Base-by-base conservation (phyloP, 2,329 filamentous ascomycete species). In the Diplodia intermedia region DNA sequence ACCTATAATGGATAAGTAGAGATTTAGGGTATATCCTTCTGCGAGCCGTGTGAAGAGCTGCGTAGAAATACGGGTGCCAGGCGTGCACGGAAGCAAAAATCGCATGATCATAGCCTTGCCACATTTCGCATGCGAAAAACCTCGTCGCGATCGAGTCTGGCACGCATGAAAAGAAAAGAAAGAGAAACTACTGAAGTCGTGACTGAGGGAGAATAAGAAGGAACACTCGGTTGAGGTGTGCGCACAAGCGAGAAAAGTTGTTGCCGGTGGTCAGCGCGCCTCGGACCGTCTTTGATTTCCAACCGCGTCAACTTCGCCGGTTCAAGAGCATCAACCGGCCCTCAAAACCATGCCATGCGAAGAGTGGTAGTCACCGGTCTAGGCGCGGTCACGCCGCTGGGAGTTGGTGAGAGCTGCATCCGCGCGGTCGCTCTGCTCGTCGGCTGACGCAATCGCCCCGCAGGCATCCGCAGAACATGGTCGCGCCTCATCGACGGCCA, bases 391-490 rank as follows among this genome's bases (percentile, higher is more conserved):
- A 84, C 82, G 73, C 94, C 94, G 69, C 84, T 97, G 31, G 94
- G 92, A 70, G 88, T 96, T 69, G 93, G 87, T 88, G 76, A 71
- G 79, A 78, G 62, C 55, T 40, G 47, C 23, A 26, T 12, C 15
- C 5, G 14, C 18, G 9, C 23, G 11, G 14, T 14, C 1, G 36
- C 49, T 23, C 18, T 1, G 15, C 47, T 47, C 12, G 15, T n/a
- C 33, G 6, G 66, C 55, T 68, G 49, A 68, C 47, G 14, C 6
- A 12, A 20, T 11, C 7, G 23, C 9, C n/a, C 23, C 18, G 26
- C 33, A 89, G 87, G 93, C 70, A 85, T 91, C 71, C 88, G 87
- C 71, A 88, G 83, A 67, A 92, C 92, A 69, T 99, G 95, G 95
- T 85, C 82, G 69, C 90, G 91, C 65, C 87, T 99, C 52, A 79